Conservation (phyloP, 1,139 yeast genomes). For the Ashbya aceris region DNA sequence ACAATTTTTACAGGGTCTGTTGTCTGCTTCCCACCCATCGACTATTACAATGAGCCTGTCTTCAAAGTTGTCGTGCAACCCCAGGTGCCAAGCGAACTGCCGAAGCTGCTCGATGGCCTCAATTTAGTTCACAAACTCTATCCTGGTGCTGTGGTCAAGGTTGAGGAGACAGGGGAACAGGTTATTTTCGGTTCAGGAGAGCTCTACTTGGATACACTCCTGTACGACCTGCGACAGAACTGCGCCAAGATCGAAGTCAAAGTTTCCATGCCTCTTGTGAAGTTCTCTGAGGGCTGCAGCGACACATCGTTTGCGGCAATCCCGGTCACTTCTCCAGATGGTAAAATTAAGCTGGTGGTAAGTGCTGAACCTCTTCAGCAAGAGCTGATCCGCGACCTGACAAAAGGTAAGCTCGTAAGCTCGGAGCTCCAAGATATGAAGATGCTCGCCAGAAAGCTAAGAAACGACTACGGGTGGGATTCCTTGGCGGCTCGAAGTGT, state of each 20-base stretch:
- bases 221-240: constrained; percentile 61
- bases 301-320: constrained; percentile 63
- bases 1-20: constrained; percentile 36
- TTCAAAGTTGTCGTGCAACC: constrained; percentile 84
- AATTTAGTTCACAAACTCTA: constrained; percentile 55
- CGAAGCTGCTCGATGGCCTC: constrained; percentile 60
- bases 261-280: constrained; percentile 77
- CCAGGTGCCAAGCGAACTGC: constrained; percentile 65
- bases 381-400: constrained; percentile 49
- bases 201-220: constrained; percentile 70
- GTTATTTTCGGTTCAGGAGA: constrained; percentile 80
- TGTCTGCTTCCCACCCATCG: constrained; percentile 36
- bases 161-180: constrained; percentile 87
- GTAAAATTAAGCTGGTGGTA: constrained; percentile 52
- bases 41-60: constrained; percentile 46
- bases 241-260: constrained; percentile 63
- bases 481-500: constrained; percentile 72
- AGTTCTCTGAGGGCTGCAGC: constrained; percentile 68
- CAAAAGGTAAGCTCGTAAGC: constrained; percentile 37
- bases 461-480: constrained; percentile 67
- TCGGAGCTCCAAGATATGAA: constrained; percentile 32
- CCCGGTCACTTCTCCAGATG: constrained; percentile 47
- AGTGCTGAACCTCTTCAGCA: constrained; percentile 69
- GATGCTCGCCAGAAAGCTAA: constrained; percentile 45
- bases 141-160: constrained; percentile 54